phyloP scores from a whole-genome alignment of 2,329 filamentous ascomycete genomes.

The Talaromyces sp. region DNA sequence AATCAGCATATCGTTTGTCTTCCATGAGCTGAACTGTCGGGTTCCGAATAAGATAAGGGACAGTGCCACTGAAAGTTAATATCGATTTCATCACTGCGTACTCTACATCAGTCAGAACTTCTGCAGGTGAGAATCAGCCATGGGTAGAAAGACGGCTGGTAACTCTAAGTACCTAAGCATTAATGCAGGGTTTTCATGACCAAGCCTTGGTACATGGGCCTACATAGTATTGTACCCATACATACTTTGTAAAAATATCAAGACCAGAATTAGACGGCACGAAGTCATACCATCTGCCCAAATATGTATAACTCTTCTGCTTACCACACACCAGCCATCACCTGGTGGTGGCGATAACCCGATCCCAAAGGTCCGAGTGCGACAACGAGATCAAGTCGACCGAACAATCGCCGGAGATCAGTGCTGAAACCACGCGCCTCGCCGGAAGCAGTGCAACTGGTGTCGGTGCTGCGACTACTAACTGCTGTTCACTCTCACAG shows the following conservation, averaged over 20 bases:
- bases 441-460: not conserved
- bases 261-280: not conserved
- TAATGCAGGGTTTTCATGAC: not conserved
- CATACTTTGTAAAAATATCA: not conserved
- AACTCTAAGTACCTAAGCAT: not conserved
- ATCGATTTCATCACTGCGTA: not conserved
- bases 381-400: not conserved
- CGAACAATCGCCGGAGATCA: not conserved
- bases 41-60: not conserved
- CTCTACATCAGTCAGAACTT: too few relatives aligned
- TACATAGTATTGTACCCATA: not conserved
- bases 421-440: not conserved
- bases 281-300: not conserved
- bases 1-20: not conserved
- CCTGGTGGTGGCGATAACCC: not conserved
- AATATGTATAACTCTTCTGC: not conserved
- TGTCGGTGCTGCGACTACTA: not conserved
- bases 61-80: not conserved
- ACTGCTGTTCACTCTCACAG: not conserved
- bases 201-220: not conserved
- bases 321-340: not conserved
- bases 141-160: not conserved
- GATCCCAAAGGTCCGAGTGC: not conserved
- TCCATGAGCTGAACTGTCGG: not conserved
- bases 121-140: not conserved